phyloP scores from a whole-genome alignment of 176 grass and related monocot species.

The Zea mays region DNA sequence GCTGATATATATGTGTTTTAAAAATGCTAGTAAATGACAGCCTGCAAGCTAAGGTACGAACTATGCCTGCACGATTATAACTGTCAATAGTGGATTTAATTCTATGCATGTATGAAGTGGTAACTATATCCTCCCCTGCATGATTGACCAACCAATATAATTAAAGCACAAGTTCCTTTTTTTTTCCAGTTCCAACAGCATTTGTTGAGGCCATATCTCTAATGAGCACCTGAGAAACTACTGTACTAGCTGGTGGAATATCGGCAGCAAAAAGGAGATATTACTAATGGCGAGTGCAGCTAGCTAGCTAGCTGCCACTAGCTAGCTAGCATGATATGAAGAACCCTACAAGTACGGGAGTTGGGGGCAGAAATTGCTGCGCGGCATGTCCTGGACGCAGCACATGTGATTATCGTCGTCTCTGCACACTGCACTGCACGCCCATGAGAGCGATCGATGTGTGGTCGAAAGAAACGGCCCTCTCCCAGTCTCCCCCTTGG shows the following conservation, averaged over 20 bases:
- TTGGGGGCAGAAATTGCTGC: slow-evolving; percentile 3
- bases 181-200: no score
- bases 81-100: no score
- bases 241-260: background rate
- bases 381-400: background rate
- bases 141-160: no score
- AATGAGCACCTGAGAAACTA: background rate
- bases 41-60: no score
- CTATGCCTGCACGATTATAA: no score
- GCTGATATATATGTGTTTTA: no score
- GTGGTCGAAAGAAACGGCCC: background rate
- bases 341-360: slow-evolving; percentile 18
- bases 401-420: slow-evolving; percentile 25
- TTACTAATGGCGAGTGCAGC: background rate
- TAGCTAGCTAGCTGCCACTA: background rate
- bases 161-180: no score
- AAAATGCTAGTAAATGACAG: no score
- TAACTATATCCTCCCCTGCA: no score
- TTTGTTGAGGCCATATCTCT: background rate
- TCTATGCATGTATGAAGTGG: no score
- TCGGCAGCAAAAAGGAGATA: background rate
- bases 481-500: no score
- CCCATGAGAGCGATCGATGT: slow-evolving; percentile 9
- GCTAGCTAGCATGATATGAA: background rate
- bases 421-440: background rate